A percentile compares a stretch with the other conserved stretches of the same genome.
These are phyloP conservation scores for Phytophthora pini DNA, from an alignment of 352 stramenopile genomes.

Conservation along the genomic window DNA sequence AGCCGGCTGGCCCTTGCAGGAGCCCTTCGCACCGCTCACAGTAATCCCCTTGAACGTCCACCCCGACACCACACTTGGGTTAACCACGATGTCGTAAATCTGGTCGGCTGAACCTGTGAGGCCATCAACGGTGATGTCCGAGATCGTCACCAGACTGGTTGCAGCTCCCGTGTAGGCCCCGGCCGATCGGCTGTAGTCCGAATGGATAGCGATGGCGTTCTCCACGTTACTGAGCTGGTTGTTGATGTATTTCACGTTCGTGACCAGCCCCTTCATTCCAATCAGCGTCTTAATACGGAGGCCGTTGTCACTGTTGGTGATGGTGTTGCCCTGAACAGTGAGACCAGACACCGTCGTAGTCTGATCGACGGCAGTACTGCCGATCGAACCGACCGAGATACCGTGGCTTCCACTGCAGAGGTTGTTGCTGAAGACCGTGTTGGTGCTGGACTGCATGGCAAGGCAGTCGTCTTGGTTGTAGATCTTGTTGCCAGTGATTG, in stretches of 20 bases:
- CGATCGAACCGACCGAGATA: conserved; percentile 45
- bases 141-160: conserved; percentile 23
- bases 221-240: conserved; percentile 30
- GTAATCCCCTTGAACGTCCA: conserved; percentile 33
- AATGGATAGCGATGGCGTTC: conserved; percentile 27
- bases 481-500: conserved; percentile 34
- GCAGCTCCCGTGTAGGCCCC: conserved; percentile 17
- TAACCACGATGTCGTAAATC: conserved; percentile 36
- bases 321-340: conserved; percentile 35
- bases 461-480: conserved; percentile 27
- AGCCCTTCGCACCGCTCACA: conserved; percentile 12
- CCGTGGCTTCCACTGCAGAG: conserved; percentile 23
- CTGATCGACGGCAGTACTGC: conserved; percentile 12
- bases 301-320: conserved; percentile 37
- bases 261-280: conserved; percentile 31
- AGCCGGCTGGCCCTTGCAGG: conserved; percentile 19
- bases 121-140: conserved; percentile 20
- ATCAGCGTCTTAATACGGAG: conserved; percentile 44
- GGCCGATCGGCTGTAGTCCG: conserved; percentile 24
- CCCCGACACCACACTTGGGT: conserved; percentile 20
- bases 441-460: conserved; percentile 36
- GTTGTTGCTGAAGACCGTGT: conserved; percentile 21
- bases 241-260: conserved; percentile 26
- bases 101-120: conserved; percentile 23
- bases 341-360: conserved; percentile 35